Conservation (phyloP, 2,329 filamentous ascomycete species). For the Botrytis deweyae region DNA sequence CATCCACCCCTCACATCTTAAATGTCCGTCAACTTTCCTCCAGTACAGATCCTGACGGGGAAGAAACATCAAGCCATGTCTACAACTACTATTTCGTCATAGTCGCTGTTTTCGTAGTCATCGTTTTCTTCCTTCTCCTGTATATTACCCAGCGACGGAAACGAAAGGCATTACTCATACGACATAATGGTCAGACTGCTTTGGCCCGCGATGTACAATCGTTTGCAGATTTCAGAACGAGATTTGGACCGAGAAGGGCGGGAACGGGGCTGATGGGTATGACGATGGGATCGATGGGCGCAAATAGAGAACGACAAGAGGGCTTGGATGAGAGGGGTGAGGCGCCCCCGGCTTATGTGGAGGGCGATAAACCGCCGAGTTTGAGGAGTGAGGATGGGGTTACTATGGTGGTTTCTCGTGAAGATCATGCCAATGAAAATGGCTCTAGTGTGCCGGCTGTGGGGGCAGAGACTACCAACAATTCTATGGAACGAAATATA, state of each 20-base stretch:
- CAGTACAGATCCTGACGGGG: not conserved
- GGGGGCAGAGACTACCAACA: not conserved
- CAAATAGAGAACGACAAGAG: conserved; percentile 43
- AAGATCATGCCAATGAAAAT: not conserved
- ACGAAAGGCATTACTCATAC: conserved; percentile 27
- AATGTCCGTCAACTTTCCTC: not conserved
- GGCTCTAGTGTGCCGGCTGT: not conserved
- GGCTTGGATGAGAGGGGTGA: conserved; percentile 64
- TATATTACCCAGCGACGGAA: conserved; percentile 45
- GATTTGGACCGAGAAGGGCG: conserved; percentile 27
- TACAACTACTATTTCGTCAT: conserved; percentile 57
- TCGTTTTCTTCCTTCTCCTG: conserved; percentile 45
- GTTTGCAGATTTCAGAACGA: conserved; percentile 22
- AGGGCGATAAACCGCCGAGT: conserved; percentile 36
- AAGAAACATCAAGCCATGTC: conserved; percentile 44
- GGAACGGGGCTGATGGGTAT: conserved; percentile 17
- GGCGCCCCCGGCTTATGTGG: conserved; percentile 61
- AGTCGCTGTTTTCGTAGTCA: conserved; percentile 46
- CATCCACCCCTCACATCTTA: conserved; percentile 13
- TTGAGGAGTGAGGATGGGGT: conserved; percentile 18
- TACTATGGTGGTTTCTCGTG: not conserved
- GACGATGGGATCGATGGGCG: conserved; percentile 6
- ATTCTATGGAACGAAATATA: not conserved
- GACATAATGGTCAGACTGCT: conserved; percentile 36
- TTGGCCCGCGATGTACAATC: conserved; percentile 36